These are phyloP conservation scores for Psilocybe cubensis DNA, from an alignment of 768 basidiomycete genomes.

Conservation along the genomic window DNA sequence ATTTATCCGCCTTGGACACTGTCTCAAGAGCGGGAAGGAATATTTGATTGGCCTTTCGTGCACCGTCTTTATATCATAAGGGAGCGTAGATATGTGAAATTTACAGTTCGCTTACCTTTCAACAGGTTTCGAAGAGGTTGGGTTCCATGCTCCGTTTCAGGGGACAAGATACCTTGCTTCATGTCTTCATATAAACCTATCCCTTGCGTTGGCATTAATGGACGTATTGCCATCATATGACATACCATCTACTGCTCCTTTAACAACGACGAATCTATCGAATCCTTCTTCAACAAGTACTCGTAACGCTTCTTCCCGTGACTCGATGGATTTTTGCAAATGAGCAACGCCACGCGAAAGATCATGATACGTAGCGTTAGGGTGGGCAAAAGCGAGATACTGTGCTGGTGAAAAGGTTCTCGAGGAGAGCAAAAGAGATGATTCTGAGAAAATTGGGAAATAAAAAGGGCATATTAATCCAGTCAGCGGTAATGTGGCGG, in stretches of 20 bases:
- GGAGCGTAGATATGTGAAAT: neutral
- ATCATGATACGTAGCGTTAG: conserved; percentile 93
- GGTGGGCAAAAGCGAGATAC: conserved; percentile 89
- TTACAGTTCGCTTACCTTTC: conserved; percentile 59
- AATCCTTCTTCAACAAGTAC: conserved; percentile 96
- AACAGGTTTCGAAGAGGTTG: conserved; percentile 80
- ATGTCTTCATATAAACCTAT: conserved; percentile 89
- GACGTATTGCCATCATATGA: no score
- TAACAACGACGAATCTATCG: conserved; percentile 95
- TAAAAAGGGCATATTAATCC: neutral
- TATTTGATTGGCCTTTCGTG: conserved; percentile 90
- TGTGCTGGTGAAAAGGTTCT: conserved; percentile 95
- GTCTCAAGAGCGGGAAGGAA: conserved; percentile 96
- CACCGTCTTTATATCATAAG: conserved; percentile 58
- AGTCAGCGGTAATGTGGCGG: neutral
- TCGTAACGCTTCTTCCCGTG: conserved; percentile 89
- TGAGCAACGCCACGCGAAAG: conserved; percentile 74
- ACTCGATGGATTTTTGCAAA: conserved; percentile 77
- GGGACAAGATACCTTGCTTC: conserved; percentile 84
- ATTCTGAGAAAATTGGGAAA: conserved; percentile 47
- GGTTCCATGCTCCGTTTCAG: conserved; percentile 79
- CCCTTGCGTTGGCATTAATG: conserved; percentile 6
- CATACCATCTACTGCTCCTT: conserved; percentile 90
- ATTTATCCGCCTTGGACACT: conserved; percentile 88
- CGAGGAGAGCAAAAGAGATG: conserved; percentile 80